A percentile compares a stretch with the other conserved stretches of the same genome.
These are phyloP conservation scores for Drosera spatulata DNA, from an alignment of 179 eudicot species.

Conservation along the genomic window DNA sequence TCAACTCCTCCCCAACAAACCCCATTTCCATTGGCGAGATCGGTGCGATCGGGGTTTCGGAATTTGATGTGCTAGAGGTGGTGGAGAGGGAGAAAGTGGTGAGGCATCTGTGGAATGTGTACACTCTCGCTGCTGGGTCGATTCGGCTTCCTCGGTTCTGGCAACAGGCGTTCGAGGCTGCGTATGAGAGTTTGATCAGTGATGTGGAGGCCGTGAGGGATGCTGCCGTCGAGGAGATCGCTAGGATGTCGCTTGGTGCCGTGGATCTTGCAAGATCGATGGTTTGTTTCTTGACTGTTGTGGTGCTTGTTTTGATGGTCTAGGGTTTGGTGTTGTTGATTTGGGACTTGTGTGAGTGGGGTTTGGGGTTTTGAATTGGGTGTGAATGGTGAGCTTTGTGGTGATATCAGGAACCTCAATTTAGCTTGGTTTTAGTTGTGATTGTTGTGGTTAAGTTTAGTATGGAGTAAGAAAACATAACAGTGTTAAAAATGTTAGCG, in stretches of 20 bases:
- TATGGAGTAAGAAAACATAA: too few species aligned
- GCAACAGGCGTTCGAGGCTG: constrained; percentile 58
- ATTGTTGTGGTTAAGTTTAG: too few species aligned
- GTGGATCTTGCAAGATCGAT: constrained; percentile 15
- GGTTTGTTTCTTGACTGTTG: constrained; percentile 1
- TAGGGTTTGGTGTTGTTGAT: too few species aligned
- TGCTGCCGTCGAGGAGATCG: constrained; percentile 44
- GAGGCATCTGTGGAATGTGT: constrained; percentile 49
- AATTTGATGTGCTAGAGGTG: constrained; percentile 17
- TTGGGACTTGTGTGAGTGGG: too few species aligned
- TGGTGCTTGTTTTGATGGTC: too few species aligned
- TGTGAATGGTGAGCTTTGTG: too few species aligned
- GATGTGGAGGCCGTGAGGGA: constrained; percentile 24
- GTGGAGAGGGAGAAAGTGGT: constrained; percentile 61
- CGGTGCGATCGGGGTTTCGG: constrained; percentile 13
- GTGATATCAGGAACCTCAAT: too few species aligned
- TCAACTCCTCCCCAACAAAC: constrained; percentile 35
- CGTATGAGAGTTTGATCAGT: constrained; percentile 43
- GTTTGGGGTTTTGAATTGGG: too few species aligned
- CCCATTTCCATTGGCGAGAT: constrained; percentile 9
- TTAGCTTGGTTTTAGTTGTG: too few species aligned
- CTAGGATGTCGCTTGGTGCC: constrained; percentile 36
- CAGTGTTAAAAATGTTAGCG: too few species aligned
- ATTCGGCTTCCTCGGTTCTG: constrained; percentile 45
- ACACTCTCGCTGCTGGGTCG: constrained; percentile 26